Percentiles rank a stretch among this genome's conserved stretches.
phyloP scores from a whole-genome alignment of 2,329 filamentous ascomycete species.

The Domatiomyces catenatus region DNA sequence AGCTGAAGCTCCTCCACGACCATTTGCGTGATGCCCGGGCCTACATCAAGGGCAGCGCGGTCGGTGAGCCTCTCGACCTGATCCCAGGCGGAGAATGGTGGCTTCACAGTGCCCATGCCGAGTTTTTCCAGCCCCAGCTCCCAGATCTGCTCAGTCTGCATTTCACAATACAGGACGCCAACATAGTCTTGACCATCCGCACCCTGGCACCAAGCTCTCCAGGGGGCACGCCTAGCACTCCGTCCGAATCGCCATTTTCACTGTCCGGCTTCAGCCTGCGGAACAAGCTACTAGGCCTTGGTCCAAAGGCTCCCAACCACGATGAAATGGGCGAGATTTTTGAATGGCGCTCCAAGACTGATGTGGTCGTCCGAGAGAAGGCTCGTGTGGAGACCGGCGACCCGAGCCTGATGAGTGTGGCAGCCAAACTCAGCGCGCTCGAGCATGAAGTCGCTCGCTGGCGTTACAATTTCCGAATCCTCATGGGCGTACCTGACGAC shows the following conservation, averaged over 20 bases:
- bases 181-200: constrained; percentile 53
- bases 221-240: constrained; percentile 41
- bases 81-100: constrained; percentile 38
- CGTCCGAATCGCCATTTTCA: constrained; percentile 48
- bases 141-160: constrained; percentile 56
- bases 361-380: constrained; percentile 81
- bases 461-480: constrained; percentile 55
- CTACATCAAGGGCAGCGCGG: constrained; percentile 36
- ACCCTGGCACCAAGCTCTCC: constrained; percentile 49
- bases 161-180: constrained; percentile 54
- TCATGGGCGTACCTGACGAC: constrained; percentile 50
- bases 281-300: constrained; percentile 36
- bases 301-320: constrained; percentile 43
- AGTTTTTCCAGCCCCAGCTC: constrained; percentile 49
- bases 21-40: constrained; percentile 45
- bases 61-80: constrained; percentile 5
- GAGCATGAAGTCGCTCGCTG: constrained; percentile 57
- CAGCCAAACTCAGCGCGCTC: constrained; percentile 67
- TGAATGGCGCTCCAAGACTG: constrained; percentile 44
- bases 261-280: constrained; percentile 43
- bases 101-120: constrained; percentile 40
- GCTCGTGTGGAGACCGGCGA: constrained; percentile 78
- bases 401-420: constrained; percentile 66
- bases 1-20: constrained; percentile 43
- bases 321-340: constrained; percentile 72